Evolutionary conservation across 805 yeast genomes (phyloP), one percentile per base, ranked within the genome.

Genomic region (Saccharomycopsis microspora): DNA sequence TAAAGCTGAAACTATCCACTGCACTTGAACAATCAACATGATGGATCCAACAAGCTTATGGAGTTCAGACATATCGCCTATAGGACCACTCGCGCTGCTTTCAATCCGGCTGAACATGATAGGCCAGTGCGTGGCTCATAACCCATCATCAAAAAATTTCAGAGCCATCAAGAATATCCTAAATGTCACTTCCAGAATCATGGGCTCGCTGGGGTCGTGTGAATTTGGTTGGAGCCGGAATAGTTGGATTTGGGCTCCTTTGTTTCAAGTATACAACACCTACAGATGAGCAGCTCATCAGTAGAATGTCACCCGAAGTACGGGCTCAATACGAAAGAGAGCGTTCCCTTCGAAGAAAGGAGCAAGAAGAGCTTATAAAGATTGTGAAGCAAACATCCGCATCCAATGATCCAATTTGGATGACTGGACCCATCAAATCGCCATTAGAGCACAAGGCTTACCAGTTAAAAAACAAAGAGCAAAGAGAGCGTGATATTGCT

Each of bases 331-430:
- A 85, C 61, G 88, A 82, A 55, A 66, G 70, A 46, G 80, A 82
- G 57, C 72, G 68, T 54, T 78, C 68, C 5, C 61, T 82, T 31
- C 74, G 90, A 60, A 74, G 74, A 56, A 67, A 70, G 49, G 94
- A 85, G 60, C 90, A 84, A 58, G 72, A 73, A 54, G 82, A 76
- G 57, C 61, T 85, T 53, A 82, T 82, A 74, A 75, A 75, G 53
- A 77, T 82, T 30, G 89, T 77, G 1, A 67, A 73, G 49, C 59
- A 72, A 52, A 83, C 93, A 0, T 64, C 86, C 2, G 70, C 73
- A 1, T 79, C 87, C 10, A 71, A 79, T 55, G 87, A 83, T 48
- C 95, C 95, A 0, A 77, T 84, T 43, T 85, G 95, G 95, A 81
- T 75, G 60, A 78, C 94, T 0, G 94, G 89, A 0, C 68, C 78